Evolutionary conservation across 129 eudicot species (phyloP), one percentile per base, ranked within the genome.

Genomic region (Smallanthus sonchifolius): DNA sequence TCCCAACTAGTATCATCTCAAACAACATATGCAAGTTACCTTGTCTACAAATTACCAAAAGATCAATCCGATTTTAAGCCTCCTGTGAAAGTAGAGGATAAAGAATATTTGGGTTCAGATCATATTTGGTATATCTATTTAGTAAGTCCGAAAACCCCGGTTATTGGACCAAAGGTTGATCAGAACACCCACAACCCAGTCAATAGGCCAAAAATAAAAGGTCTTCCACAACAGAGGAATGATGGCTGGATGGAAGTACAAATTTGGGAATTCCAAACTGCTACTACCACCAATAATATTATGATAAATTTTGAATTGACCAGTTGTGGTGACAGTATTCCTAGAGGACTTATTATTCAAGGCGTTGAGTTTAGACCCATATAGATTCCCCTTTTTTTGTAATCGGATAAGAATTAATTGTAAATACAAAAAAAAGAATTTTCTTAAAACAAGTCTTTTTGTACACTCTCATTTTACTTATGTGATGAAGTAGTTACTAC

Each of bases 131-230:
- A 30, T 69, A 48, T 69, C n/a, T 30, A 13, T 48, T 48, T 69
- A 47, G 62, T 57, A 20, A 57, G 37, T 16, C 64, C 64, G 9
- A n/a, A 57, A 10, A 57, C 35, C 15, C 64, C 64, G 0, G 64
- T 57, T 57, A 57, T 57, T 57, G 24, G 64, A 57, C 6, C 37
- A 24, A 57, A 57, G 64, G n/a, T 7, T 2, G n/a, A 57, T 57
- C 11, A 28, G 24, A 24, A 57, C 64, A 57, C 36, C n/a, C 30
- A 8, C 45, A 84, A 65, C 75, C 51, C 70, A 65, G 34, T 78
- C 39, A 70, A 35, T 78, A 65, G 55, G 16, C 65, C 17, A 24
- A 74, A 67, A 64, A 30, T 34, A 66, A 40, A 40, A 75, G 60
- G 71, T 9, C 9, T 10, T 67, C 81, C 74, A 67, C 63, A 34